Evolutionary conservation across 352 stramenopile species (phyloP), one percentile per base, ranked within the genome.

Genomic region (Phytophthora foliorum): DNA sequence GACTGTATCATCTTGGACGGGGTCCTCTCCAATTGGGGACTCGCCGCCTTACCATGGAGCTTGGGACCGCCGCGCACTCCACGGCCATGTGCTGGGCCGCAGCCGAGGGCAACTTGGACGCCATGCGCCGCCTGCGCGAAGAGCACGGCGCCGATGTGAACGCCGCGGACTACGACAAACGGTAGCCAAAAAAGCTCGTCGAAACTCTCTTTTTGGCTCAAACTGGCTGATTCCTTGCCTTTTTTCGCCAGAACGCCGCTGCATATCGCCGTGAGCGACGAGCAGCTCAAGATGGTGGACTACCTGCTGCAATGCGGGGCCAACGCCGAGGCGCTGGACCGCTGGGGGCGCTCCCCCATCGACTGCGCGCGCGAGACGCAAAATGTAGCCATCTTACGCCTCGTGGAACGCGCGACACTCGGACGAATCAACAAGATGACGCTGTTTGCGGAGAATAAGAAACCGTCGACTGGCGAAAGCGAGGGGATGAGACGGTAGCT

Each of bases 81-180:
- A 93, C 80, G 16, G 87, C 85, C 48, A 90, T 94, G 80, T 93
- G 83, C 71, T 94, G 83, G 85, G 87, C 87, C 0, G 87, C 87
- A 0, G 69, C 83, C 8, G 75, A 88, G 39, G 84, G 87, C 19
- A 81, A 92, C 57, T 45, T 91, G 16, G 80, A 81, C 27, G 75
- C 88, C 27, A 81, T 94, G 64, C 74, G 80, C n/a, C 72, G 72
- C 1, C 65, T 93, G 32, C 69, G 76, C 25, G 80, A 88, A 42
- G 71, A 79, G n/a, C 80, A 90, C 63, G 85, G 82, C 21, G 83
- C 72, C 6, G 81, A 94, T 57, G 82, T 94, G 19, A 93, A 93
- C 57, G 74, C 78, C 17, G 74, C 72, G n/a, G 87, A 94, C 67
- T 92, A 92, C 56, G 84, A 94, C 67, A 88, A 86, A 51, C 78